phyloP scores from a whole-genome alignment of 371 early-diverging fungal species.

The Thermomucor indicae-seudaticae region DNA sequence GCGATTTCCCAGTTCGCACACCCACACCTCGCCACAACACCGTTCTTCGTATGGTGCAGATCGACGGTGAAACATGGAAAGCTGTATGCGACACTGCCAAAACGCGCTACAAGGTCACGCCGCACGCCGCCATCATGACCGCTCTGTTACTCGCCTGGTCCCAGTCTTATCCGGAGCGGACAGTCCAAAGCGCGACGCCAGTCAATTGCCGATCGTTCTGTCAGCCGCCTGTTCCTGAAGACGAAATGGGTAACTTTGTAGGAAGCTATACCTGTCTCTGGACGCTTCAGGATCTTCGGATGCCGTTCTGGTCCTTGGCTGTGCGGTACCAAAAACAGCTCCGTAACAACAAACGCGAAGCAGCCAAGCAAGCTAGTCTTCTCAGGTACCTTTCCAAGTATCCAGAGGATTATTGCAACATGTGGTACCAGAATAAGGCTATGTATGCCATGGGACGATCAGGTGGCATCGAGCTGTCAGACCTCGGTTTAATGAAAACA shows the following conservation, averaged over 20 bases:
- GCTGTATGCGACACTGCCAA: slow-evolving; percentile 15
- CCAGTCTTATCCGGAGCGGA: slow-evolving; percentile 13
- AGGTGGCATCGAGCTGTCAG: slow-evolving; percentile 39
- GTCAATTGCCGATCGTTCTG: slow-evolving; percentile 33
- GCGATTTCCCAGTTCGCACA: slow-evolving; percentile 20
- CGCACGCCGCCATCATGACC: slow-evolving; percentile 28
- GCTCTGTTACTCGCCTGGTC: slow-evolving; percentile 21
- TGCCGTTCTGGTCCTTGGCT: slow-evolving; percentile 24
- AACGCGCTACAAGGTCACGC: slow-evolving; percentile 12
- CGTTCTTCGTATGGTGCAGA: slow-evolving; percentile 5
- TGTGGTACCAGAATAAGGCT: slow-evolving; percentile 12
- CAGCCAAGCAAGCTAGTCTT: slow-evolving; percentile 13
- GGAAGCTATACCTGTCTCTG: slow-evolving; percentile 21
- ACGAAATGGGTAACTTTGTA: slow-evolving; percentile 38
- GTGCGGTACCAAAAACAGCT: slow-evolving; percentile 16
- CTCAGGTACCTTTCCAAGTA: slow-evolving; percentile 20
- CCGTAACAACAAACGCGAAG: slow-evolving; percentile 8
- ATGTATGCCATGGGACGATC: slow-evolving; percentile 17
- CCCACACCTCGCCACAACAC: slow-evolving; percentile 16
- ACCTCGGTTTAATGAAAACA: slow-evolving; percentile 23
- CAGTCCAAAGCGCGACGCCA: slow-evolving; percentile 19
- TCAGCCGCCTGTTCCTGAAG: slow-evolving; percentile 20
- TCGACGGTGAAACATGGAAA: slow-evolving; percentile 11
- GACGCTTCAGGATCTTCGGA: slow-evolving; percentile 1
- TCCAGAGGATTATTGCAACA: slow-evolving; percentile 26